Evolutionary conservation across 768 basidiomycete species (phyloP), one percentile per base, ranked within the genome.

Genomic region (Boletales sp.): DNA sequence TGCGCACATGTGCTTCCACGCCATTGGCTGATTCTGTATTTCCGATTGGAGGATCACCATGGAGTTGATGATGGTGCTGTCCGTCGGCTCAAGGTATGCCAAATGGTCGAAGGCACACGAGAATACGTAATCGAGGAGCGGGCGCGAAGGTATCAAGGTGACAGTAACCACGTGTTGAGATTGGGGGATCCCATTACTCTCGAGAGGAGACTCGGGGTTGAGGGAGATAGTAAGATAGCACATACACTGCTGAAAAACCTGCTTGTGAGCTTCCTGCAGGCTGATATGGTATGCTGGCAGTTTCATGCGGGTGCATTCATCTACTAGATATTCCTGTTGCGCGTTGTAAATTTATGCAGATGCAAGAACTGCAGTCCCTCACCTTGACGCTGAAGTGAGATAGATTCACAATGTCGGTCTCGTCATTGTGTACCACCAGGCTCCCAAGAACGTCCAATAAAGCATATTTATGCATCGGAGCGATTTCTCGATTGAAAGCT

Each of bases 371-470:
- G 3, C 14, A 9, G 34, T n/a, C 8, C 15, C 32, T 21, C 43
- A 45, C 43, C 43, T 45, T 45, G 34, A 45, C 43, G 11, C 21
- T 45, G 6, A 36, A 45, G 36, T 45, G 43, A 15, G 43, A 45
- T 12, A 45, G 10, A n/a, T 15, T 15, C 4, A 45, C 2, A 14
- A 45, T 27, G 9, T 27, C 43, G 5, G 34, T 27, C 34, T 45
- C 24, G 11, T 36, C 34, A 21, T 35, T 27, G 21, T 45, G 35
- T 14, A 36, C 34, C 12, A 45, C 43, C 8, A 45, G 34, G 14
- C 43, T 45, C 15, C 43, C 32, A 19, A 35, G 34, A 2, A 14
- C 43, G 17, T 35, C 34, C 19, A 45, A 17, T 17, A 36, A 27
- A 0, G 44, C 44, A 5, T 9, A 8, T 12, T 36, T 27, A 10